Evolutionary conservation across 2,329 filamentous ascomycete species (phyloP).

Genomic region (Akanthomyces lecanii): DNA sequence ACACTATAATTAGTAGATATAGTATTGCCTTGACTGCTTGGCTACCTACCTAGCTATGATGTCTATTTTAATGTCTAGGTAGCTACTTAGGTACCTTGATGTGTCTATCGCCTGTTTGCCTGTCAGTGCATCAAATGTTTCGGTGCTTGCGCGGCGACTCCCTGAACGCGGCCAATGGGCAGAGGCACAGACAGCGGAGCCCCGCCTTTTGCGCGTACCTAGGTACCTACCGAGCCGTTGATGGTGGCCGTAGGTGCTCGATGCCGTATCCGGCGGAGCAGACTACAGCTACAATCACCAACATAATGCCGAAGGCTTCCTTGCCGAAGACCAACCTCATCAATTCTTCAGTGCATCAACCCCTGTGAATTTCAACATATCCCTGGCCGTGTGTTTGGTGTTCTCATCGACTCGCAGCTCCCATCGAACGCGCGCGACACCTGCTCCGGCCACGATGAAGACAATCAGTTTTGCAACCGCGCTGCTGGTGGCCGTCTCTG

Average conservation of each 20-base stretch:
- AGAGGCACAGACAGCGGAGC: background rate
- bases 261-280: slow-evolving; percentile 12
- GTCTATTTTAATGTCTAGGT: background rate
- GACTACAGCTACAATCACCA: background rate
- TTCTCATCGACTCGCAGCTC: background rate
- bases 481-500: slow-evolving; percentile 7
- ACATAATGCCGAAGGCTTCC: slow-evolving; percentile 9
- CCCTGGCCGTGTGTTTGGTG: background rate
- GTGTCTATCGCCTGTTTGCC: background rate
- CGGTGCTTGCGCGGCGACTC: slow-evolving; percentile 1
- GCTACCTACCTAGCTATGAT: background rate
- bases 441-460: slow-evolving; percentile 12
- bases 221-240: background rate
- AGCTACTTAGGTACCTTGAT: background rate
- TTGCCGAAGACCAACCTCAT: background rate
- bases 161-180: background rate
- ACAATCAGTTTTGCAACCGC: slow-evolving; percentile 6
- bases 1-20: too few species aligned
- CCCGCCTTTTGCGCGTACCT: background rate
- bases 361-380: background rate
- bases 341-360: background rate
- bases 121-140: background rate
- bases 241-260: background rate
- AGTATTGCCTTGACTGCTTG: background rate
- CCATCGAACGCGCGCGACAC: background rate